Base-by-base conservation (phyloP, 805 yeast genomes). In the Kodamaea leandrae region DNA sequence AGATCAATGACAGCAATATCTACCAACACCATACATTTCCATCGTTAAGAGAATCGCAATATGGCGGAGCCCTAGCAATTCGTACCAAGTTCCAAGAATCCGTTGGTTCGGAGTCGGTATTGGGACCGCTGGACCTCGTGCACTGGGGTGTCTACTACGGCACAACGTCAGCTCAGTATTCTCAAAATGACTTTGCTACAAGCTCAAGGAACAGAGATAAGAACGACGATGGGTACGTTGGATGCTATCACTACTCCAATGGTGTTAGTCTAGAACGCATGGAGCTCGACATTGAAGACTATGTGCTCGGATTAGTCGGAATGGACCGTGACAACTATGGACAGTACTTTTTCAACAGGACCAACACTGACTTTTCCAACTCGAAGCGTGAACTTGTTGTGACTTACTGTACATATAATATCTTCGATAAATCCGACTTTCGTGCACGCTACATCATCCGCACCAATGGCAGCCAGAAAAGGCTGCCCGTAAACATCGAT, bases 391-490 rank as follows among this genome's bases (percentile, higher is more conserved):
- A 62, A 51, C 45, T 74, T 34, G 57, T 58, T 36, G 75, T 75
- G 16, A 80, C 87, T 0, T 80, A 72, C 48, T 83, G 88, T 58
- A 62, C 81, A 12, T 87, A 80, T 65, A 90, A 93, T 60, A 72
- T 83, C 14, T 86, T 93, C 53, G 67, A 80, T 27, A 74, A 74
- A 41, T 74, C 83, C 4, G 99, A 91, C 58, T 64, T 90, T 28
- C 71, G 96, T 78, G 88, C 51, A 58, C 80, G 53, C 74, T 77
- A 56, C 44, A 64, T 74, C 14, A 54, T 75, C 4, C 50, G 52
- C 14, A 23, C 43, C 36, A 24, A 27, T 7, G 47, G 48, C 10
- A 17, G 39, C 26, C 43, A 23, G 32, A 39, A 43, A 24, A 38
- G 25, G 16, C 18, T 15, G 26, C 57, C 63, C 1, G 52, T 65